Percentiles rank a stretch among this genome's conserved stretches.
Conservation (phyloP, 441 rosid genomes). For the Corymbia citriodora region DNA sequence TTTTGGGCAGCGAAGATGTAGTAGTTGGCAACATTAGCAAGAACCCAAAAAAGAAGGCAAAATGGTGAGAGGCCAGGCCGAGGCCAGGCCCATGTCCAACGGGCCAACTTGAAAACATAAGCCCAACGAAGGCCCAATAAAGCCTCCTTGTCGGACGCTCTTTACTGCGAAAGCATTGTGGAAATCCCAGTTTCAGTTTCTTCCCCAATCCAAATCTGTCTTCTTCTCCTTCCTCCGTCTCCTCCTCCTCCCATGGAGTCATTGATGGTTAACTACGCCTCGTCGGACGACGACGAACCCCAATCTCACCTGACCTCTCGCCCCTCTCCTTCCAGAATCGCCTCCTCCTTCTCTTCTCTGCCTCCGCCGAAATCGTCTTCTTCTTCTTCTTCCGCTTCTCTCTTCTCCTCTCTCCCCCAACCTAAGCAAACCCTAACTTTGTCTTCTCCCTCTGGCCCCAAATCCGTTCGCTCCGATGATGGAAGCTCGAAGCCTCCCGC, state of each 20-base stretch:
- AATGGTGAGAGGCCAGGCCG: not conserved
- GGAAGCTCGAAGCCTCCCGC: conserved; percentile 12
- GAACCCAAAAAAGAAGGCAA: not conserved
- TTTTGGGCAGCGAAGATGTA: not conserved
- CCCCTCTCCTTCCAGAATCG: not conserved
- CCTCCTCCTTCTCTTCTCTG: conserved; percentile 9
- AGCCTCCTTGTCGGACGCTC: not conserved
- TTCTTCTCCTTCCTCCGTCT: not conserved
- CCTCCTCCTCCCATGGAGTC: conserved; percentile 48
- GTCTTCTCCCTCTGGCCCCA: conserved; percentile 27
- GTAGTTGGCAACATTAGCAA: not conserved
- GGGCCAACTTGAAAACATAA: not conserved
- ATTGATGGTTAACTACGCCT: conserved; percentile 70
- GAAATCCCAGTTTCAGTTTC: not conserved
- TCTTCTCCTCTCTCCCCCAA: conserved; percentile 32
- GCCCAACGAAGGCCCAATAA: not conserved
- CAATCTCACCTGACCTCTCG: not conserved
- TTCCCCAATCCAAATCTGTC: conserved; percentile 4
- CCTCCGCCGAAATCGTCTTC: conserved; percentile 15
- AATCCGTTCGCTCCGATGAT: not conserved
- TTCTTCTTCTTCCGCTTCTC: conserved; percentile 5
- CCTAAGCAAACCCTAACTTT: conserved; percentile 8
- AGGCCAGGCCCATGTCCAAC: not conserved
- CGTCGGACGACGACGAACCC: conserved; percentile 48
- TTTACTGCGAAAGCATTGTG: not conserved